Conservation (phyloP, 2,329 filamentous ascomycete genomes). For the Coleophoma cylindrospora region DNA sequence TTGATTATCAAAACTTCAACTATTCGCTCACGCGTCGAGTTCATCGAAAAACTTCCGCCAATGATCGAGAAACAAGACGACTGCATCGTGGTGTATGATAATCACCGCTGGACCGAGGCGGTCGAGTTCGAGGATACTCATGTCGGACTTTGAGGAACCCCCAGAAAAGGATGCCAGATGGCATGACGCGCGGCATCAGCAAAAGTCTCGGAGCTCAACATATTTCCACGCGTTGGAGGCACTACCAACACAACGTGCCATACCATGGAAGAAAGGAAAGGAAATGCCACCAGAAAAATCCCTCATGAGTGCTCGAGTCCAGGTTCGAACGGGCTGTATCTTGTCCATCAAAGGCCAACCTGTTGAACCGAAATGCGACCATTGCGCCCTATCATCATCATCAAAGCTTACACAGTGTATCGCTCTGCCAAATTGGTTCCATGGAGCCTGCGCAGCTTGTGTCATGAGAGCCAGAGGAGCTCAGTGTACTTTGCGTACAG, state of each 20-base stretch:
- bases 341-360: constrained; percentile 15
- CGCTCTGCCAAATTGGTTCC: constrained; percentile 18
- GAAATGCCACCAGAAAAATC: constrained; percentile 16
- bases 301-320: constrained; percentile 16
- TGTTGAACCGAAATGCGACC: constrained; percentile 10
- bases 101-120: too few relatives aligned
- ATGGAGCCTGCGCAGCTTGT: constrained; percentile 20
- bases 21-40: too few relatives aligned
- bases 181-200: neutral
- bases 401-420: constrained; percentile 20
- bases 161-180: too few relatives aligned
- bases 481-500: constrained; percentile 12
- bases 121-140: too few relatives aligned
- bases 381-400: constrained; percentile 17
- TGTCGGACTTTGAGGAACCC: too few relatives aligned
- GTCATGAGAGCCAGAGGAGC: constrained; percentile 20
- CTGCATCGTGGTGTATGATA: neutral
- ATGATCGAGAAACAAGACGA: neutral
- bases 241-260: constrained; percentile 14
- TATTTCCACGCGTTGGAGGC: constrained; percentile 11
- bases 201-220: constrained; percentile 2
- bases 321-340: constrained; percentile 17
- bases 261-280: constrained; percentile 21
- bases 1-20: too few relatives aligned
- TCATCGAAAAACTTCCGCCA: neutral